Evolutionary conservation across 2,329 filamentous ascomycete genomes (phyloP).

Genomic region (Hypoxylon sp.): DNA sequence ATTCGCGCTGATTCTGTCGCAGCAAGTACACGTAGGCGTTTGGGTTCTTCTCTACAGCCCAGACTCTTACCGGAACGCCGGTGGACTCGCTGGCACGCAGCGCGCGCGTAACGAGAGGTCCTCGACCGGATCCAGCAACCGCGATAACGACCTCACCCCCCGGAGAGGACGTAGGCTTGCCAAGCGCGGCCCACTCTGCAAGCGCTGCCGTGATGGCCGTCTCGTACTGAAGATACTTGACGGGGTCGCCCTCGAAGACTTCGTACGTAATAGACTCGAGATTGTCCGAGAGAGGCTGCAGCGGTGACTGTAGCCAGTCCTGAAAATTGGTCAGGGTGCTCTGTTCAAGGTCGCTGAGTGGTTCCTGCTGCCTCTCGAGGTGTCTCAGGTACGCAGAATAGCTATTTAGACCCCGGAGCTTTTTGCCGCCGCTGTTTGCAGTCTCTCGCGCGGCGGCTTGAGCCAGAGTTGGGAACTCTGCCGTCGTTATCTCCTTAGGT

Average conservation of each 20-base stretch:
- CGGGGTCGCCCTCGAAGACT: constrained; percentile 96
- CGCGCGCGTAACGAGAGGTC: constrained; percentile 89
- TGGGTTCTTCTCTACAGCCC: constrained; percentile 97
- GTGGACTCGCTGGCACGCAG: constrained; percentile 82
- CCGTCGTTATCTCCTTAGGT: constrained; percentile 49
- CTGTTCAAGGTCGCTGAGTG: constrained; percentile 65
- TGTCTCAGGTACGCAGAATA: constrained; percentile 86
- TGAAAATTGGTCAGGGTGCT: constrained; percentile 74
- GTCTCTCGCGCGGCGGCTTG: constrained; percentile 67
- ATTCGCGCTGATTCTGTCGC: constrained; percentile 84
- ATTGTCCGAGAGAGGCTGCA: constrained; percentile 96
- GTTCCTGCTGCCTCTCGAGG: constrained; percentile 83
- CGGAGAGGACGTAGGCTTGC: constrained; percentile 79
- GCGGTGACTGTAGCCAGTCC: constrained; percentile 93
- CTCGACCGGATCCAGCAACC: constrained; percentile 92
- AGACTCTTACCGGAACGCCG: constrained; percentile 83
- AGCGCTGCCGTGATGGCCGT: constrained; percentile 84
- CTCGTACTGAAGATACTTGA: constrained; percentile 98
- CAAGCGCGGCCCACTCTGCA: constrained; percentile 78
- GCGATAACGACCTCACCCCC: constrained; percentile 83
- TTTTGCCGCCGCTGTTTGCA: constrained; percentile 61
- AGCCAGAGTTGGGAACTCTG: constrained; percentile 76
- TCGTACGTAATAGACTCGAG: constrained; percentile 98
- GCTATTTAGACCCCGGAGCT: constrained; percentile 53
- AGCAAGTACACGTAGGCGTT: constrained; percentile 96